Base-by-base conservation (phyloP, 164 flowering plant genomes). In the Stephania japonica region DNA sequence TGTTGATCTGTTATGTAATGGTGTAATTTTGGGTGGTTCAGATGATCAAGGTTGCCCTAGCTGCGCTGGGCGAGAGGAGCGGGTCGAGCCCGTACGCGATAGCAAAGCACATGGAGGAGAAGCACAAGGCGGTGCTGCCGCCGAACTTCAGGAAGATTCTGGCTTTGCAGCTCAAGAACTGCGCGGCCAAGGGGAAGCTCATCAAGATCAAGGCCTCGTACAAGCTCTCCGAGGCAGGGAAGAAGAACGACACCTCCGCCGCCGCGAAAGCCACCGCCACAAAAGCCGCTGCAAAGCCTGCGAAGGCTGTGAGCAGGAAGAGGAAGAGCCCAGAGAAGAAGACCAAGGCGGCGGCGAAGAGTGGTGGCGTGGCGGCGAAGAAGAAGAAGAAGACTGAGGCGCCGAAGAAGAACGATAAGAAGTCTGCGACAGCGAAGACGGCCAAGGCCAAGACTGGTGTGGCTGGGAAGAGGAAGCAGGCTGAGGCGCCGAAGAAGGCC, bases 81-180 rank as follows among this genome's bases (percentile, higher is more conserved):
- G 94, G 98, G 2, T 93, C 93, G n/a, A 91, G 94, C 53, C 87
- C 89, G 0, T 81, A 87, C 69, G 93, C 94, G 2, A 91, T 93
- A n/a, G 98, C 93, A 4, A 93, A 93, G 78, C 81, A 81, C 87
- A 86, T 93, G 85, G 94, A 93, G n/a, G 88, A 87, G 80, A 86
- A 88, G 78, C 91, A 91, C 85, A 88, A 86, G 73, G 73, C 84
- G 0, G 89, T 78, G 14, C 83, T 93, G 8, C 94, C 94, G 0
- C 82, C 80, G 7, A 90, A 92, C 77, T 92, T 87, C 87, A 78
- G 79, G 87, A 93, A 93, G 73, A 89, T 82, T 27, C 59, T 93
- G 67, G 83, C 75, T 5, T 81, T 86, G 10, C 98, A 90, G 68
- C 76, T 89, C 80, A 91, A 89, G 79, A 89, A 88, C 76, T 83